phyloP scores from a whole-genome alignment of 2,329 filamentous ascomycete genomes.

The Blastomyces gilchristii region DNA sequence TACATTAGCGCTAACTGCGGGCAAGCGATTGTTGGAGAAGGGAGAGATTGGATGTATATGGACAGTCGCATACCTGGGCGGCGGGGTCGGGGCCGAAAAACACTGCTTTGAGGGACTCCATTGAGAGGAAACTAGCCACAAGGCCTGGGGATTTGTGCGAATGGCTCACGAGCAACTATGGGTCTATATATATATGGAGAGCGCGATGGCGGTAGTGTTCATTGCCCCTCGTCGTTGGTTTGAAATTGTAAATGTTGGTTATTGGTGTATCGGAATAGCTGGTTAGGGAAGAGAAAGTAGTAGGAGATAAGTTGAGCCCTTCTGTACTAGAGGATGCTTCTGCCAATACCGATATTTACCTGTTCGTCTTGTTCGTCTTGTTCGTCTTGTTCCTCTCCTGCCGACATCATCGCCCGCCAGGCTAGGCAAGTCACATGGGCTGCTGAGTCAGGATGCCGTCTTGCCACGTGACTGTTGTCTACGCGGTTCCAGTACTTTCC shows the following conservation, averaged over 20 bases:
- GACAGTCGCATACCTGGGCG: slow-evolving; percentile 58
- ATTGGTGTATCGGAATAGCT: neutral
- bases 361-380: neutral
- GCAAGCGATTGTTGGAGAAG: neutral
- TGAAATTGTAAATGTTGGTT: neutral
- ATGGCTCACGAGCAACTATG: neutral
- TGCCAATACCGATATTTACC: neutral
- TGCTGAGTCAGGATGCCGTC: neutral
- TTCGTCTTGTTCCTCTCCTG: no score
- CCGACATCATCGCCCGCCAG: neutral
- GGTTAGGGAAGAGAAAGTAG: neutral
- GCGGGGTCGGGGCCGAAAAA: slow-evolving; percentile 90
- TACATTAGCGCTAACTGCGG: neutral
- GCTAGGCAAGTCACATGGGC: neutral
- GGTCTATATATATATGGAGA: neutral
- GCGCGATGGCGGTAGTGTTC: neutral
- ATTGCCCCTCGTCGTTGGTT: neutral
- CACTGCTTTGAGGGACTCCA: slow-evolving; percentile 79
- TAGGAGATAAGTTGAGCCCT: neutral
- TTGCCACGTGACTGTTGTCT: slow-evolving; percentile 6
- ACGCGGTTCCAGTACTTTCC: slow-evolving; percentile 34
- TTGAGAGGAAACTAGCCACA: slow-evolving; percentile 32
- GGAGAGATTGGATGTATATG: neutral
- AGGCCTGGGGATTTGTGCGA: neutral
- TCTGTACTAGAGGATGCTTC: neutral